Percentiles rank a stretch among this genome's conserved stretches.
Evolutionary conservation across 768 basidiomycete genomes (phyloP).

Genomic region (Phaeotremella fagi): DNA sequence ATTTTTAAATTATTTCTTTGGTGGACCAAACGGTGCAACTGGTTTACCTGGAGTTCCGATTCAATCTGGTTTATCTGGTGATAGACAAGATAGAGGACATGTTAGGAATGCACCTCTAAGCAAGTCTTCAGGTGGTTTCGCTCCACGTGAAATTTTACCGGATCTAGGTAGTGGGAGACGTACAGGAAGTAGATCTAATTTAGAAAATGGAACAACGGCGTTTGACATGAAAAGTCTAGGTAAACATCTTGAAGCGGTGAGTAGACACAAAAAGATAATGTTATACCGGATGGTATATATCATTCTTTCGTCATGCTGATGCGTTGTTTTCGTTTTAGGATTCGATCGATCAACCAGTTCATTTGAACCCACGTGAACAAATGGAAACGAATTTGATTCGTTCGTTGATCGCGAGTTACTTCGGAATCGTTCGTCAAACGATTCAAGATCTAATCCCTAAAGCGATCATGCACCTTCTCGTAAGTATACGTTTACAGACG

Average conservation of each 20-base stretch:
- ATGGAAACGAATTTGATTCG: constrained; percentile 95
- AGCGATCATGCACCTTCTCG: constrained; percentile 79
- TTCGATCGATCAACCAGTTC: constrained; percentile 56
- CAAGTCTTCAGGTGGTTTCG: constrained; percentile 6
- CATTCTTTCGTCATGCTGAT: not conserved
- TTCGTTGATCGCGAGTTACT: constrained; percentile 91
- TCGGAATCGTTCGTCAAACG: constrained; percentile 89
- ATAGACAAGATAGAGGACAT: not conserved
- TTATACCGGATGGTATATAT: not conserved
- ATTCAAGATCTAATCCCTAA: constrained; percentile 97
- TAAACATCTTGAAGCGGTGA: constrained; percentile 93
- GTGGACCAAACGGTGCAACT: constrained; percentile 67
- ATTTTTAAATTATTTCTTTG: constrained; percentile 97
- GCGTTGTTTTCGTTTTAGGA: constrained; percentile 49
- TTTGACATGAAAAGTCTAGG: constrained; percentile 99
- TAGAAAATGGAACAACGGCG: constrained; percentile 76
- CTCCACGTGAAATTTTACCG: constrained; percentile 39
- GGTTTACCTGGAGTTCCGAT: constrained; percentile 40
- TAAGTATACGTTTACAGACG: no score
- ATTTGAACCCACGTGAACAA: constrained; percentile 77
- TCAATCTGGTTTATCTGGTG: not conserved
- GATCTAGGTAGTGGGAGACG: constrained; percentile 39
- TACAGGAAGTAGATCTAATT: constrained; percentile 28
- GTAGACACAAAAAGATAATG: constrained; percentile 44
- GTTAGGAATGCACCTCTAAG: not conserved